These are phyloP conservation scores for Atkinsonella texensis DNA, from an alignment of 2,329 filamentous ascomycete species.

Conservation along the genomic window DNA sequence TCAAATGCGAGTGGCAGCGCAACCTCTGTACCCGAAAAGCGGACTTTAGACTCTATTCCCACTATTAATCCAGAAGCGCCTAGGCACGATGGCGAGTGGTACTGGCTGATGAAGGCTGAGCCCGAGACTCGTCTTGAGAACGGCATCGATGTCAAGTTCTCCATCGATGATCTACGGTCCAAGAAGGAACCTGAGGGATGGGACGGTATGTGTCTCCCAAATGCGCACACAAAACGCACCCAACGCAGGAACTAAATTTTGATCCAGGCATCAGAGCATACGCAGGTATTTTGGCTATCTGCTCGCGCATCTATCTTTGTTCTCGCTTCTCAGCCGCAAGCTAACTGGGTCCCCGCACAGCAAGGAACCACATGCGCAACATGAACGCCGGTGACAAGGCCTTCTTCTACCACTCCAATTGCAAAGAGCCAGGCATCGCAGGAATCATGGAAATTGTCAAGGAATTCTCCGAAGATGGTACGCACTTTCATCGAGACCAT, in stretches of 20 bases:
- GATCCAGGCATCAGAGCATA: constrained; percentile 36
- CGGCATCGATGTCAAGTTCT: constrained; percentile 81
- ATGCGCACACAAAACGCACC: not conserved
- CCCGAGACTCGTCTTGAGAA: constrained; percentile 79
- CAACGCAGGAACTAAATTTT: not conserved
- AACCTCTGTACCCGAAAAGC: constrained; percentile 15
- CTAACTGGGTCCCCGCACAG: constrained; percentile 21
- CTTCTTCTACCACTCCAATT: constrained; percentile 96
- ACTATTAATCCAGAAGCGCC: constrained; percentile 25
- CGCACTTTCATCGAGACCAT: constrained; percentile 12
- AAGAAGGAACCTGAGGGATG: constrained; percentile 73
- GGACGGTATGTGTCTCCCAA: constrained; percentile 53
- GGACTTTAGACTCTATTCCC: constrained; percentile 22
- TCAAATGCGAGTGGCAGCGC: not conserved
- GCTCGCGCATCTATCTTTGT: not conserved
- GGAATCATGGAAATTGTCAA: constrained; percentile 82
- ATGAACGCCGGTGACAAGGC: constrained; percentile 90
- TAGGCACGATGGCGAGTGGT: constrained; percentile 34
- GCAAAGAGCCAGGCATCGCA: constrained; percentile 77
- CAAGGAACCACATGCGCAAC: constrained; percentile 76
- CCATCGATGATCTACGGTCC: constrained; percentile 75
- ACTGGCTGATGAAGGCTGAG: constrained; percentile 81
- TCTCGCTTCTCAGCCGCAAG: not conserved
- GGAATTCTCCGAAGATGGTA: constrained; percentile 71
- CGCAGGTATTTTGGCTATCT: constrained; percentile 22